phyloP scores from a whole-genome alignment of 1,139 yeast genomes.

The Geotrichum aggregatum region DNA sequence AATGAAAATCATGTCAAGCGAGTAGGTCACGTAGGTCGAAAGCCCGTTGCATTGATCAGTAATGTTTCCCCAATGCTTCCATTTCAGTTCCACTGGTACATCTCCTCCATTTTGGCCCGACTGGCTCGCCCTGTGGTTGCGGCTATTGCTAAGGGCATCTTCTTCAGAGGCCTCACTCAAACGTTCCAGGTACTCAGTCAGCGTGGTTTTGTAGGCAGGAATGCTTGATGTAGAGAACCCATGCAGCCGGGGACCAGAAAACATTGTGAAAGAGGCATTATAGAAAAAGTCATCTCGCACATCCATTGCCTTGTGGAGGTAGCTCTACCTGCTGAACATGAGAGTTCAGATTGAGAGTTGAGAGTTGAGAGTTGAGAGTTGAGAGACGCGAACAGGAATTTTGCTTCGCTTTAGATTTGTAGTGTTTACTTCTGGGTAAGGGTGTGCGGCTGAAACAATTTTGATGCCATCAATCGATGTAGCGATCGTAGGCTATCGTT shows the following conservation, averaged over 20 bases:
- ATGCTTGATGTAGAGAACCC: not conserved
- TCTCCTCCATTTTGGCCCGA: constrained; percentile 8
- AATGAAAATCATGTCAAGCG: constrained; percentile 12
- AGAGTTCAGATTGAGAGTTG: too few species aligned
- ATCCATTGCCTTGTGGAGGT: constrained; percentile 1
- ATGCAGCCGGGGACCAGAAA: constrained; percentile 10
- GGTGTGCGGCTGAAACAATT: constrained; percentile 4
- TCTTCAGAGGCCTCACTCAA: constrained; percentile 4
- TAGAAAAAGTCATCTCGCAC: constrained; percentile 17
- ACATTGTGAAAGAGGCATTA: constrained; percentile 13
- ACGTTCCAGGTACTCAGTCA: constrained; percentile 3
- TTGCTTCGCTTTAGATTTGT: not conserved
- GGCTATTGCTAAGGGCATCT: not conserved
- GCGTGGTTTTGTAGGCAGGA: constrained; percentile 3
- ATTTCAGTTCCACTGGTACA: constrained; percentile 5
- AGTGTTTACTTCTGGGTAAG: constrained; percentile 1
- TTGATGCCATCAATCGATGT: not conserved
- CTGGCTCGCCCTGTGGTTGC: not conserved
- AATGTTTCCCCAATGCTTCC: constrained; percentile 13
- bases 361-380: too few species aligned
- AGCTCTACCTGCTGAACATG: not conserved
- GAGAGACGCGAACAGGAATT: too few species aligned
- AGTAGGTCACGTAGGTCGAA: constrained; percentile 2
- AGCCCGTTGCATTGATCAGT: not conserved
- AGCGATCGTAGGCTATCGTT: too few species aligned